Evolutionary conservation across 2,329 filamentous ascomycete species (phyloP).

Genomic region (Ophiocordyceps camponoti-leonardi): DNA sequence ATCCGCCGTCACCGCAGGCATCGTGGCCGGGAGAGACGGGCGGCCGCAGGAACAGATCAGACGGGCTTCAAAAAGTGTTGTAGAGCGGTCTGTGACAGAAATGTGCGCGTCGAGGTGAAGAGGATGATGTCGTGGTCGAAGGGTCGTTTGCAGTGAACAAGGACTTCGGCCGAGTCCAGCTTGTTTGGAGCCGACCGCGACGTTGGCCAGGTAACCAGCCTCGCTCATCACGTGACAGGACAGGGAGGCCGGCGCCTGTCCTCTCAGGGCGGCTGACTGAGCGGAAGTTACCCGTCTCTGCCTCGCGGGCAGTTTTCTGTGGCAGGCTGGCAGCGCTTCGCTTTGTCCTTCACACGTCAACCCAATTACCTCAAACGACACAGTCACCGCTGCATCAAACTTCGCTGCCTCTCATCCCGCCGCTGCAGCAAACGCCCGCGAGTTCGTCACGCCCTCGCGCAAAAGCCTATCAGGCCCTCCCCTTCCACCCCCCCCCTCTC

Average conservation of each 20-base stretch:
- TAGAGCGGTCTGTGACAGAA: not conserved
- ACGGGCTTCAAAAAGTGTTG: not conserved
- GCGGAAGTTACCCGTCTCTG: conserved; percentile 13
- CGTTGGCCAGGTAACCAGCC: conserved; percentile 7
- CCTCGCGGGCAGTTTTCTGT: conserved; percentile 13
- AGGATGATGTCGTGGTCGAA: not conserved
- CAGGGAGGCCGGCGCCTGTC: not conserved
- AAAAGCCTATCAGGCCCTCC: not conserved
- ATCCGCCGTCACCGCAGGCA: conserved; percentile 45
- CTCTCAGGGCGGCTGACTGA: conserved; percentile 5
- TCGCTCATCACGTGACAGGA: not conserved
- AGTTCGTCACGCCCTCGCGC: not conserved
- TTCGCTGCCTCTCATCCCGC: conserved; percentile 1
- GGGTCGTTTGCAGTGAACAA: not conserved
- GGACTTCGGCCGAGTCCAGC: not conserved
- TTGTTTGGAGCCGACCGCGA: not conserved
- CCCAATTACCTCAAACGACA: conserved; percentile 3
- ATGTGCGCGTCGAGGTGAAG: not conserved
- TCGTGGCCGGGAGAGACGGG: conserved; percentile 15
- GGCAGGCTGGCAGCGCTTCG: conserved; percentile 3
- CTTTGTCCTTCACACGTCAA: conserved; percentile 10
- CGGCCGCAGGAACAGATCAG: not conserved
- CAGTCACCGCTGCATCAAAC: not conserved
- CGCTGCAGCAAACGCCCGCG: not conserved
- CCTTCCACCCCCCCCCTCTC: not conserved